These are phyloP conservation scores for Martiniozyma abietophila DNA, from an alignment of 805 yeast genomes.

Conservation along the genomic window DNA sequence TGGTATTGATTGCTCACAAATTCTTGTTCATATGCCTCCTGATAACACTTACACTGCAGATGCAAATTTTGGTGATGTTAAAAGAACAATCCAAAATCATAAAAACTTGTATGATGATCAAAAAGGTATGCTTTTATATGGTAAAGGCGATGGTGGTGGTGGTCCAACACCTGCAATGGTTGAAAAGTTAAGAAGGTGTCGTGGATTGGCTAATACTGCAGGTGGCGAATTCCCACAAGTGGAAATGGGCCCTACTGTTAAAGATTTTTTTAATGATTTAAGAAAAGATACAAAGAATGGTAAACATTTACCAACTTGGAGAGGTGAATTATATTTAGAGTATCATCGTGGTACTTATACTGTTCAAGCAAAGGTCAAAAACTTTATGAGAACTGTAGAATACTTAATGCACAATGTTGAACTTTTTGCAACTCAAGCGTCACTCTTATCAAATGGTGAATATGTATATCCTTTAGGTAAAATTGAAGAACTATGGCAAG, in stretches of 20 bases:
- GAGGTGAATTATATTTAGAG: conserved; percentile 89
- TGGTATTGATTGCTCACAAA: conserved; percentile 89
- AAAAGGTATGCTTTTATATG: conserved; percentile 73
- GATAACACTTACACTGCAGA: conserved; percentile 90
- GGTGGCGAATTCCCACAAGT: conserved; percentile 72
- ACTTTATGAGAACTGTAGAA: conserved; percentile 70
- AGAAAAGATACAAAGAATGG: conserved; percentile 59
- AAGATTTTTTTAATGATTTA: conserved; percentile 66
- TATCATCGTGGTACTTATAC: conserved; percentile 97
- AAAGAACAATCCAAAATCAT: conserved; percentile 70
- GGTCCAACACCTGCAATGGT: conserved; percentile 94
- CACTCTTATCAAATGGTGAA: conserved; percentile 34
- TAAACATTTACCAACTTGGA: conserved; percentile 69
- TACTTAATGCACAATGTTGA: conserved; percentile 78
- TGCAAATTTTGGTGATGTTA: conserved; percentile 90
- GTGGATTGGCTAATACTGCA: conserved; percentile 76
- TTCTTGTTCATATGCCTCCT: conserved; percentile 96
- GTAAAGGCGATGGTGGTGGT: conserved; percentile 98
- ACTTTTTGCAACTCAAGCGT: conserved; percentile 67
- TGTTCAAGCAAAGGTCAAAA: conserved; percentile 81
- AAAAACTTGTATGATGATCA: conserved; percentile 76
- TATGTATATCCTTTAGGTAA: conserved; percentile 67
- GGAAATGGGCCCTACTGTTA: conserved; percentile 69
- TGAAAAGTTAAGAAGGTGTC: conserved; percentile 83
- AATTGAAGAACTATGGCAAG: conserved; percentile 75